phyloP scores from a whole-genome alignment of 2,329 filamentous ascomycete species.

The Curvularia eragrostidis region DNA sequence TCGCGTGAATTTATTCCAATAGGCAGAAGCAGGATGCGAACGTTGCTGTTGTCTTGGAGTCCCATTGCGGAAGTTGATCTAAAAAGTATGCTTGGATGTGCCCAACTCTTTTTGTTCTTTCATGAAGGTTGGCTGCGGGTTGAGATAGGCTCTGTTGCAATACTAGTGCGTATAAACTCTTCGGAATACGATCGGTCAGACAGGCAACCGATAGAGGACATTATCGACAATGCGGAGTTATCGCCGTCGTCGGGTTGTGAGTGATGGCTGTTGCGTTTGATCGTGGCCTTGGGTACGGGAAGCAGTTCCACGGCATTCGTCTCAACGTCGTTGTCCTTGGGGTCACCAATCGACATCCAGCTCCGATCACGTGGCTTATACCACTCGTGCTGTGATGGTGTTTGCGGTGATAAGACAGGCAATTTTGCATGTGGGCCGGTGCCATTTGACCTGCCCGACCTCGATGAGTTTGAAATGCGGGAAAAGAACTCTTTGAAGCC shows the following conservation, averaged over 20 bases:
- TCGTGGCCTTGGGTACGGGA: background rate
- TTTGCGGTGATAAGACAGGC: background rate
- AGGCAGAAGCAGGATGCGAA: constrained; percentile 26
- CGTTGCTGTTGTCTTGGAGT: background rate
- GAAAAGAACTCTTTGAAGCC: constrained; percentile 19
- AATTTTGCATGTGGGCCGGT: background rate
- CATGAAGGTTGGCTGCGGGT: constrained; percentile 2
- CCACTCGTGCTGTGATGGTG: constrained; percentile 11
- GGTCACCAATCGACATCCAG: constrained; percentile 11
- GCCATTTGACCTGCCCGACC: background rate
- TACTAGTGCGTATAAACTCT: background rate
- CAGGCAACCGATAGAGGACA: constrained; percentile 27
- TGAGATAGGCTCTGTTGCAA: background rate
- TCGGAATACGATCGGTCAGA: constrained; percentile 21
- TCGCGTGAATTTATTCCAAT: constrained; percentile 23
- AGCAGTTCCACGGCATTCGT: constrained; percentile 4
- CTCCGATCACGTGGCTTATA: constrained; percentile 17
- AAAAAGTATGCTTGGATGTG: background rate
- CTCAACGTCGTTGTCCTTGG: background rate
- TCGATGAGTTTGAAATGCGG: constrained; percentile 16
- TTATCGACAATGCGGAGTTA: constrained; percentile 18
- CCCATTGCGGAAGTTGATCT: background rate
- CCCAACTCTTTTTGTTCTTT: background rate
- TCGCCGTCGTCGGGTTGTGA: constrained; percentile 2
- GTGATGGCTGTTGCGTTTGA: background rate